These are phyloP conservation scores for Phytophthora fragariae DNA, from an alignment of 352 stramenopile species.

Conservation along the genomic window DNA sequence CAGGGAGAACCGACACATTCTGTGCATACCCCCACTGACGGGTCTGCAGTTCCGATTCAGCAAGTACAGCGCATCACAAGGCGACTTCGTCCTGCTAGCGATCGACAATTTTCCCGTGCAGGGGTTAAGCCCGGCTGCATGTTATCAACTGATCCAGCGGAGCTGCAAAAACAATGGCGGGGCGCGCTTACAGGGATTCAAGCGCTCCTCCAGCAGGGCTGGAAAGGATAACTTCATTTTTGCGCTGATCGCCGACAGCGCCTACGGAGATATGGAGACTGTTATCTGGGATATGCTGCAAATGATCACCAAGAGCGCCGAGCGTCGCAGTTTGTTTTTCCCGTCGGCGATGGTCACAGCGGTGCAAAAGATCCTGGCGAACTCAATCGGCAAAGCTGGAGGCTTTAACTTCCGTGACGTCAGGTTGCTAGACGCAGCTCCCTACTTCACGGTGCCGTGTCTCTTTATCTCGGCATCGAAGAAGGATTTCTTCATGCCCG, in stretches of 20 bases:
- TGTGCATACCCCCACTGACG: constrained; percentile 57
- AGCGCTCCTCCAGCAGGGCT: constrained; percentile 25
- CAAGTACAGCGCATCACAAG: constrained; percentile 59
- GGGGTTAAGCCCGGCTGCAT: constrained; percentile 46
- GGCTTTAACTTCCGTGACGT: constrained; percentile 68
- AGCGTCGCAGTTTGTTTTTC: constrained; percentile 75
- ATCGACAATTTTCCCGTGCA: constrained; percentile 57
- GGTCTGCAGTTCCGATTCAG: constrained; percentile 66
- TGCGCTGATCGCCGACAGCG: constrained; percentile 63
- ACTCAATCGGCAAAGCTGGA: constrained; percentile 70
- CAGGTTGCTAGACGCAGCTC: constrained; percentile 51
- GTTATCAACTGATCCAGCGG: constrained; percentile 46
- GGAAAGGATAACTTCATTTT: constrained; percentile 64
- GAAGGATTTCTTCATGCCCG: constrained; percentile 78
- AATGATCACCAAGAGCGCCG: constrained; percentile 73
- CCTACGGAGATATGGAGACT: constrained; percentile 80
- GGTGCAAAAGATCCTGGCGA: constrained; percentile 72
- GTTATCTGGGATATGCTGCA: constrained; percentile 79
- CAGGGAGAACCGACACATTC: constrained; percentile 39
- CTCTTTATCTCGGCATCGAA: constrained; percentile 75
- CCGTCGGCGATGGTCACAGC: constrained; percentile 69
- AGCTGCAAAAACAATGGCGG: constrained; percentile 29
- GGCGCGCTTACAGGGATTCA: constrained; percentile 37
- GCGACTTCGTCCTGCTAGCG: constrained; percentile 77
- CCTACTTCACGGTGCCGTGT: constrained; percentile 55